These are phyloP conservation scores for Aquilaria sinensis DNA, from an alignment of 345 rosid species.

Conservation along the genomic window DNA sequence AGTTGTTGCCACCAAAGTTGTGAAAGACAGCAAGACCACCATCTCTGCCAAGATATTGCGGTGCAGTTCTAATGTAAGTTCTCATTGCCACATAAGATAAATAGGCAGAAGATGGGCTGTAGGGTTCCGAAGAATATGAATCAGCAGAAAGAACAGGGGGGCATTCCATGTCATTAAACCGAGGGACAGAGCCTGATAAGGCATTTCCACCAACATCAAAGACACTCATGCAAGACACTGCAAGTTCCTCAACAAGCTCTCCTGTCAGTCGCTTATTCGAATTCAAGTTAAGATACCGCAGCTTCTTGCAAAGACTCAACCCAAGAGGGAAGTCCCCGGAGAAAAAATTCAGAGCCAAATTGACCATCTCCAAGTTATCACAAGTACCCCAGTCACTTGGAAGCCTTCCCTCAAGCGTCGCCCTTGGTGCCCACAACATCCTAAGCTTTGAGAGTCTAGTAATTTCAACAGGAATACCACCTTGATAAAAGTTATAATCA, in stretches of 20 bases:
- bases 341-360: constrained; percentile 71
- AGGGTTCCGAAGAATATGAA: constrained; percentile 20
- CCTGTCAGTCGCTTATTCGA: constrained; percentile 51
- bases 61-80: constrained; percentile 31
- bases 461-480: constrained; percentile 54
- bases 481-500: constrained; percentile 76
- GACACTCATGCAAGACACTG: constrained; percentile 78
- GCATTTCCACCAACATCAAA: constrained; percentile 69
- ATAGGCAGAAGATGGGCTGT: constrained; percentile 46
- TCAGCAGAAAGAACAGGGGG: constrained; percentile 31
- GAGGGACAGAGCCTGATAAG: constrained; percentile 69
- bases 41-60: constrained; percentile 26
- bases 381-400: constrained; percentile 71
- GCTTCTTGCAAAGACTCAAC: constrained; percentile 53
- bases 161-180: constrained; percentile 38
- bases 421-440: constrained; percentile 87
- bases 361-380: constrained; percentile 69
- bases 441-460: constrained; percentile 57
- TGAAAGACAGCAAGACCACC: constrained; percentile 44
- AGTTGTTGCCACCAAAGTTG: constrained; percentile 68
- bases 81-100: constrained; percentile 41
- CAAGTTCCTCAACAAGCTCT: constrained; percentile 42
- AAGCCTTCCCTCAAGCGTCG: constrained; percentile 57
- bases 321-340: constrained; percentile 46
- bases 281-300: constrained; percentile 68